phyloP scores from a whole-genome alignment of 345 rosid genomes.

The Kandelia obovata region DNA sequence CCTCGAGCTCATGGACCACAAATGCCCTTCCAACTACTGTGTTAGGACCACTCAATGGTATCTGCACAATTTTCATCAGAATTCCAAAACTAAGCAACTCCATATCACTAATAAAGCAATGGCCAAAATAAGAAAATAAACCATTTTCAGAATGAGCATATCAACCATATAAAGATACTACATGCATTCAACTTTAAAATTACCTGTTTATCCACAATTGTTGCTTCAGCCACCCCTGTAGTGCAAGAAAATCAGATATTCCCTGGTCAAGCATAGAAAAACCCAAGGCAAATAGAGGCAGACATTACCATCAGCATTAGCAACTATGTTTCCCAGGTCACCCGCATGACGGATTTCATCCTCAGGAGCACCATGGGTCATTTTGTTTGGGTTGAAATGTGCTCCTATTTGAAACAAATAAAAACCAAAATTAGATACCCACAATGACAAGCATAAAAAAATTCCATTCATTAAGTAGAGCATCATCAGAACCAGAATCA shows the following conservation, averaged over 20 bases:
- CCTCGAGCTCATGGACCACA: slow-evolving; percentile 94
- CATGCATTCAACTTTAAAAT: not conserved
- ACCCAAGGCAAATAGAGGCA: slow-evolving; percentile 3
- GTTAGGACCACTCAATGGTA: slow-evolving; percentile 72
- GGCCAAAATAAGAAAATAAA: not conserved
- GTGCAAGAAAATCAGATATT: slow-evolving; percentile 12
- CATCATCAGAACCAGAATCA: not conserved
- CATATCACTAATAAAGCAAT: not conserved
- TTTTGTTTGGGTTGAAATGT: slow-evolving; percentile 82
- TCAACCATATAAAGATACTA: not conserved
- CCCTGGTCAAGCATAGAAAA: not conserved
- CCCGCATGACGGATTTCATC: slow-evolving; percentile 99
- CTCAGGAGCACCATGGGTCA: slow-evolving; percentile 96
- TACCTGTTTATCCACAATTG: slow-evolving; percentile 78
- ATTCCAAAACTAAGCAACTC: slow-evolving; percentile 10
- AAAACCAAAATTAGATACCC: not conserved
- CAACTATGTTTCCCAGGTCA: slow-evolving; percentile 99
- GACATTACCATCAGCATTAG: slow-evolving; percentile 73
- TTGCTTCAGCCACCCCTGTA: slow-evolving; percentile 91
- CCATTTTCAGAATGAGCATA: too few relatives aligned
- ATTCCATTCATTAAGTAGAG: not conserved
- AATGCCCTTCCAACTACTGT: slow-evolving; percentile 88
- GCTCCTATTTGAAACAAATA: slow-evolving; percentile 43
- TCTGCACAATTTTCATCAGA: slow-evolving; percentile 39
- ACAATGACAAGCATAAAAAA: slow-evolving; percentile 1